Conservation (phyloP, 257 asterid species). For the Scutellaria baicalensis region DNA sequence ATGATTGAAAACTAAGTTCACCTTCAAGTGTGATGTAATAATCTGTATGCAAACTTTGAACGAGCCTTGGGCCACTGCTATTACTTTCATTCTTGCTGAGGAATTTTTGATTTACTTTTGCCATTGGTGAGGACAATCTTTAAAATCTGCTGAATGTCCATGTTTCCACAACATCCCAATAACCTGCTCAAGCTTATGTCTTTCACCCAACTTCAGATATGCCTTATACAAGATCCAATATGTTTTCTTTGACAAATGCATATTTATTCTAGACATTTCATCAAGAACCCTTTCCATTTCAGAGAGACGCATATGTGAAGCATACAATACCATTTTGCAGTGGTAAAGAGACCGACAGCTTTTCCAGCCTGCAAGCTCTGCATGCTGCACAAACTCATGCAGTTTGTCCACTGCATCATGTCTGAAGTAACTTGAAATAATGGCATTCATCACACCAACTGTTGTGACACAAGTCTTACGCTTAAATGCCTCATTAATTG, state of each 20-base stretch:
- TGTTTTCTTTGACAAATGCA: constrained; percentile 48
- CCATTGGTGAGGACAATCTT: constrained; percentile 1
- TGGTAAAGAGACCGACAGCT: constrained; percentile 71
- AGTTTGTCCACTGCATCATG: constrained; percentile 69
- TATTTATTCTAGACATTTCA: constrained; percentile 59
- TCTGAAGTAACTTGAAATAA: constrained; percentile 64
- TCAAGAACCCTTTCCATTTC: constrained; percentile 83
- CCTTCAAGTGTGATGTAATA: constrained; percentile 22
- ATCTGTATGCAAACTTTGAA: constrained; percentile 5
- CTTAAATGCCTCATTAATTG: constrained; percentile 56
- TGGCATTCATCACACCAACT: constrained; percentile 39
- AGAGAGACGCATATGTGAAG: constrained; percentile 49
- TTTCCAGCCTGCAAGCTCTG: constrained; percentile 77
- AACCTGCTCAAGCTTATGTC: constrained; percentile 53
- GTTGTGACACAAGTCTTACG: constrained; percentile 36
- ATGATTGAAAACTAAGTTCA: not conserved
- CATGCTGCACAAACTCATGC: constrained; percentile 47
- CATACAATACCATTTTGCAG: constrained; percentile 78
- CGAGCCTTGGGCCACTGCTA: not conserved
- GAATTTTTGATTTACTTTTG: not conserved
- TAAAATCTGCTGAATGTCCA: constrained; percentile 40
- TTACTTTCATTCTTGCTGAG: constrained; percentile 12
- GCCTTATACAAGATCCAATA: constrained; percentile 53
- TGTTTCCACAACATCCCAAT: constrained; percentile 61
- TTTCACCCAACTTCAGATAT: constrained; percentile 43